These are phyloP conservation scores for Gossypium gossypioides DNA, from an alignment of 441 rosid species.

Conservation along the genomic window DNA sequence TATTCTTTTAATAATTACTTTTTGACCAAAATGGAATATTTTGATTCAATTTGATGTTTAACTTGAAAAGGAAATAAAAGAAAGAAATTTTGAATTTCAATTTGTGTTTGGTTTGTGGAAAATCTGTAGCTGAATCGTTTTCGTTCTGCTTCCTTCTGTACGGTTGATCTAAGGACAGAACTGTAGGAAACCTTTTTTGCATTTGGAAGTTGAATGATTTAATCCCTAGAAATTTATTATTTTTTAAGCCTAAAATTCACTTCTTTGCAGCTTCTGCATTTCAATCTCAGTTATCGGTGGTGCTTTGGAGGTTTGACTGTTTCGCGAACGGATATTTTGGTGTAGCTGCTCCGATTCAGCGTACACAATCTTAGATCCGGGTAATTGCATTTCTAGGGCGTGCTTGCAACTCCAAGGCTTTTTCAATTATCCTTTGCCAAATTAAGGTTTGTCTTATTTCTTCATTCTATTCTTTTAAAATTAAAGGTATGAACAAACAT, in stretches of 20 bases:
- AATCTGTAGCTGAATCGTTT: not conserved
- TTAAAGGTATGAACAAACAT: not conserved
- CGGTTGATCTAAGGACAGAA: not conserved
- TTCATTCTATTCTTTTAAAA: not conserved
- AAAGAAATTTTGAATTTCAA: not conserved
- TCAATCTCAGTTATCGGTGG: not conserved
- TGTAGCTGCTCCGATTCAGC: not conserved
- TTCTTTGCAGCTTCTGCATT: constrained; percentile 3
- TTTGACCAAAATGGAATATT: not conserved
- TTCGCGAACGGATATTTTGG: not conserved
- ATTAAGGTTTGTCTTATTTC: constrained; percentile 6
- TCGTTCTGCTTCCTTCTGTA: not conserved
- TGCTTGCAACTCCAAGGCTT: constrained; percentile 1
- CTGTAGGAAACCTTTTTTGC: not conserved
- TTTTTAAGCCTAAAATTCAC: not conserved
- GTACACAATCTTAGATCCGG: not conserved
- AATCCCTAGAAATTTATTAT: not conserved
- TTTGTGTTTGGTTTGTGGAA: not conserved
- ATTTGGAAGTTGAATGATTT: not conserved
- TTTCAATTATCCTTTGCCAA: not conserved
- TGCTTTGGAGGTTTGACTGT: not conserved
- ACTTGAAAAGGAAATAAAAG: not conserved
- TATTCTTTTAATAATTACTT: not conserved
- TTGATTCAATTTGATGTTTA: not conserved
- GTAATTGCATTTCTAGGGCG: not conserved